A percentile compares a stretch with the other conserved stretches of the same genome.
These are phyloP conservation scores for Coccomyxa sp. DNA, from an alignment of 139 green algal genomes.

Conservation along the genomic window DNA sequence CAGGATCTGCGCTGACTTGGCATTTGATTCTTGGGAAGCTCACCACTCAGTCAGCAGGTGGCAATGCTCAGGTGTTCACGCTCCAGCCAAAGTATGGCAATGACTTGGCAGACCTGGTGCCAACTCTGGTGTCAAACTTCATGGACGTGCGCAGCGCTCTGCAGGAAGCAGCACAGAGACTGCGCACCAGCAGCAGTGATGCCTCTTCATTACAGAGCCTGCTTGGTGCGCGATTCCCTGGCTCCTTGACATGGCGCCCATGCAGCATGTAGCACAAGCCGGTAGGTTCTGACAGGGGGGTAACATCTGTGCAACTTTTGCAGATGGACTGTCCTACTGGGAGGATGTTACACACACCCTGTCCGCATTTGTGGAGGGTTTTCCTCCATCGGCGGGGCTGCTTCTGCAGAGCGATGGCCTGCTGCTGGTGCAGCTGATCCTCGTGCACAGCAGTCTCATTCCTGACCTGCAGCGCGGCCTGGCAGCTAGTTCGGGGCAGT, in stretches of 20 bases:
- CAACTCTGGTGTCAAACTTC: slow-evolving; percentile 56
- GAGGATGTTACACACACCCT: slow-evolving; percentile 60
- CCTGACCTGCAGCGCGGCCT: slow-evolving; percentile 18
- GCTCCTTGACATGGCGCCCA: no score
- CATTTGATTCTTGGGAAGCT: no score
- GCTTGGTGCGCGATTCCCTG: no score
- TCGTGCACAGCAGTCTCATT: slow-evolving; percentile 43
- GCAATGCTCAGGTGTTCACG: slow-evolving; percentile 23
- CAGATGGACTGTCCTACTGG: slow-evolving; percentile 66
- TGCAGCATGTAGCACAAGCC: no score
- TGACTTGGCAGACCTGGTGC: slow-evolving; percentile 33
- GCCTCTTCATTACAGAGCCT: no score
- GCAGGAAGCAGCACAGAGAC: slow-evolving; percentile 2
- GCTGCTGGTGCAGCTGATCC: slow-evolving; percentile 27
- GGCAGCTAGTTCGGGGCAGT: background rate
- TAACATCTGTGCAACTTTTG: background rate
- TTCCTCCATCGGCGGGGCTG: slow-evolving; percentile 33
- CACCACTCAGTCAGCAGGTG: background rate
- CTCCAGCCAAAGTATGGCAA: slow-evolving; percentile 54
- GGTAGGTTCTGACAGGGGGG: no score
- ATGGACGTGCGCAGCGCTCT: slow-evolving; percentile 35
- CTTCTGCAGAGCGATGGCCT: slow-evolving; percentile 41
- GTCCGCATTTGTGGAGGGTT: slow-evolving; percentile 42
- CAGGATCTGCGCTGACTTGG: background rate
- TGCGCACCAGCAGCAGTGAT: no score